A percentile compares a stretch with the other conserved stretches of the same genome.
phyloP scores from a whole-genome alignment of 2,329 filamentous ascomycete genomes.

The Alternaria sp. region DNA sequence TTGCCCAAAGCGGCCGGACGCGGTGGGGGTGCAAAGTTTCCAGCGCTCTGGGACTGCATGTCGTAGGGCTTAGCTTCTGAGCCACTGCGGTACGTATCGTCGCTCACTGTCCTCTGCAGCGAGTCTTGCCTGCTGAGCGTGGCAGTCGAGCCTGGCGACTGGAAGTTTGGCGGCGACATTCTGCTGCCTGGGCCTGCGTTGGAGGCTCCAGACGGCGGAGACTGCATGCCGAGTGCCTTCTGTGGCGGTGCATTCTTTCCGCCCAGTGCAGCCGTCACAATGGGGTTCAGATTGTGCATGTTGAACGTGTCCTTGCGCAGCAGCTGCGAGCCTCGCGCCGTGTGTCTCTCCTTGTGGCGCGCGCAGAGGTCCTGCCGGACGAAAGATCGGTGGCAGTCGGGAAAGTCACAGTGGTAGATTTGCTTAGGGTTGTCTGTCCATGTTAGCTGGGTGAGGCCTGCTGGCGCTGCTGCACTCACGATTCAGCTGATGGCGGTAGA shows the following conservation, averaged over 20 bases:
- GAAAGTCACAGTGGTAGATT: slow-evolving; percentile 92
- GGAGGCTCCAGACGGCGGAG: slow-evolving; percentile 36
- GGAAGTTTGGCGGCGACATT: slow-evolving; percentile 45
- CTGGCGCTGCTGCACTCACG: slow-evolving; percentile 60
- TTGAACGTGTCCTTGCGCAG: slow-evolving; percentile 73
- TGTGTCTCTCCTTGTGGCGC: slow-evolving; percentile 60
- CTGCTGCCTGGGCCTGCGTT: slow-evolving; percentile 31
- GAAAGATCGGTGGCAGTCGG: slow-evolving; percentile 87
- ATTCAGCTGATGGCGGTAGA: slow-evolving; percentile 96
- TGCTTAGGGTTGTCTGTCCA: slow-evolving; percentile 83
- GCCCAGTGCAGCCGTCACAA: slow-evolving; percentile 49
- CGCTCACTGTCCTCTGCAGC: slow-evolving; percentile 43
- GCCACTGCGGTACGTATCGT: slow-evolving; percentile 43
- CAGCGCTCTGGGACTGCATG: slow-evolving; percentile 40
- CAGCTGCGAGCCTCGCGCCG: slow-evolving; percentile 72
- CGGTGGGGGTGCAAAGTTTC: slow-evolving; percentile 46
- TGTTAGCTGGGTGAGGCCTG: slow-evolving; percentile 16
- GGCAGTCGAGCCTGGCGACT: slow-evolving; percentile 41
- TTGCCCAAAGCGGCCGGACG: slow-evolving; percentile 42
- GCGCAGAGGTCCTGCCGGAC: slow-evolving; percentile 92
- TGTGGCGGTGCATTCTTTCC: slow-evolving; percentile 34
- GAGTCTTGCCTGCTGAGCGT: slow-evolving; percentile 39
- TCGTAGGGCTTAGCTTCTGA: slow-evolving; percentile 45
- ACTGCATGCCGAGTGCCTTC: slow-evolving; percentile 36
- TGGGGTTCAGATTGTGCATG: slow-evolving; percentile 58